Percentiles rank a stretch among this genome's conserved stretches.
phyloP scores from a whole-genome alignment of 1,139 yeast species.

The Entelexis sorbosivorans region DNA sequence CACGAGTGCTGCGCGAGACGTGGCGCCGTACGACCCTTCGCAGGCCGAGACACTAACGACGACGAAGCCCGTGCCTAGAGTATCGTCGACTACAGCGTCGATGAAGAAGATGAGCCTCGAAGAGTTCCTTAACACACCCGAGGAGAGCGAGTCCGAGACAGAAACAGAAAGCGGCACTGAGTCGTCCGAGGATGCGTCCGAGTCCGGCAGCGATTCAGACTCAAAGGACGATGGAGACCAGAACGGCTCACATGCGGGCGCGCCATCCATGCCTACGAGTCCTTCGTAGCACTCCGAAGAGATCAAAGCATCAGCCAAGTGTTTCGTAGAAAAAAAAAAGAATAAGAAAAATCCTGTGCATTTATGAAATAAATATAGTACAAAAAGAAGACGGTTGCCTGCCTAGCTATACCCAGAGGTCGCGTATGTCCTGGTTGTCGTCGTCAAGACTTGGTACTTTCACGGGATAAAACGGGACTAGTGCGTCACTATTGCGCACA shows the following conservation, averaged over 20 bases:
- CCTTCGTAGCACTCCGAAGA: too few relatives aligned
- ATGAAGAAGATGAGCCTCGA: constrained; percentile 19
- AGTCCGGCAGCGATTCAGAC: background rate
- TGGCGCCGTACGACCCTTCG: background rate
- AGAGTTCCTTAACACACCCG: constrained; percentile 17
- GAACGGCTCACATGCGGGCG: background rate
- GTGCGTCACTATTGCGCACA: constrained; percentile 58
- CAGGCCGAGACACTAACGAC: background rate
- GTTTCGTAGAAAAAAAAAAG: too few relatives aligned
- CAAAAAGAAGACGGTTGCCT: too few relatives aligned
- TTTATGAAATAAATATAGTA: too few relatives aligned
- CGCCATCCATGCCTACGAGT: background rate
- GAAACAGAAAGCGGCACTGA: background rate
- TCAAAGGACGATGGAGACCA: background rate
- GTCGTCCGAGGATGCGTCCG: constrained; percentile 1
- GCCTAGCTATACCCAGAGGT: constrained; percentile 3
- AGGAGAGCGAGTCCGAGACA: background rate
- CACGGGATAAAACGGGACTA: constrained; percentile 75
- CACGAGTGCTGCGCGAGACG: constrained; percentile 12
- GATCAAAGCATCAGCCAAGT: too few relatives aligned
- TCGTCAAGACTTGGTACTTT: constrained; percentile 26
- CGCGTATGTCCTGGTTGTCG: constrained; percentile 9
- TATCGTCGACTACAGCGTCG: background rate
- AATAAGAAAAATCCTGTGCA: too few relatives aligned
- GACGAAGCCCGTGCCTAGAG: background rate